Percentiles rank a stretch among this genome's conserved stretches.
These are phyloP conservation scores for Cercospora sojina DNA, from an alignment of 2,329 filamentous ascomycete species.

Conservation along the genomic window DNA sequence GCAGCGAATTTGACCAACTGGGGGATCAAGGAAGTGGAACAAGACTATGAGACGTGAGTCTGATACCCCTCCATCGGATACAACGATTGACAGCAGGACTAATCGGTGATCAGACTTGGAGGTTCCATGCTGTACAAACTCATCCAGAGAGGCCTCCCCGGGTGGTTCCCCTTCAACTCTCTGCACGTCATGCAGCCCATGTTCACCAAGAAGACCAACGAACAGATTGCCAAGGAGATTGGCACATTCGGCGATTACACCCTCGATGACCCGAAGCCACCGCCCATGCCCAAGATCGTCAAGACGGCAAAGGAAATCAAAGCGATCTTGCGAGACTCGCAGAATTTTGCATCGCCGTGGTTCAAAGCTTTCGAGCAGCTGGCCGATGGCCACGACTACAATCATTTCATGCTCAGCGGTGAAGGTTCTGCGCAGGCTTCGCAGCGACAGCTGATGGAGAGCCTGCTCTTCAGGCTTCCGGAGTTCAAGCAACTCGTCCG, in stretches of 20 bases:
- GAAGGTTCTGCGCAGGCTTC: not conserved
- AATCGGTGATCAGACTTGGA: not conserved
- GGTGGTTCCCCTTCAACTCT: not conserved
- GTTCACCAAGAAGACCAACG: not conserved
- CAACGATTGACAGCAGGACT: not conserved
- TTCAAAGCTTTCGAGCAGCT: not conserved
- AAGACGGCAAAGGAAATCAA: not conserved
- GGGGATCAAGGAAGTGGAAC: slow-evolving; percentile 2
- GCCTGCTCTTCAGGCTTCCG: not conserved
- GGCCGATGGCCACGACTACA: not conserved
- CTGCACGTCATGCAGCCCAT: not conserved
- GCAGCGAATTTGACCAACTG: slow-evolving; percentile 12
- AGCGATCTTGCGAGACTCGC: not conserved
- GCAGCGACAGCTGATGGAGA: not conserved
- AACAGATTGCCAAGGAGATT: not conserved
- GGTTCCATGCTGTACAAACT: not conserved
- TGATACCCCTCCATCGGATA: not conserved
- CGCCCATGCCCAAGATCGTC: not conserved
- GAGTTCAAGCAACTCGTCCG: not conserved
- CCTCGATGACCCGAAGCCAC: not conserved
- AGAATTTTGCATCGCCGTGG: not conserved
- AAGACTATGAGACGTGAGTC: not conserved
- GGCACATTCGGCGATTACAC: not conserved
- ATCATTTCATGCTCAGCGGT: not conserved
- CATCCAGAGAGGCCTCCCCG: not conserved